phyloP scores from a whole-genome alignment of 148 eudicot genomes.

The Amaranthus palmeri region DNA sequence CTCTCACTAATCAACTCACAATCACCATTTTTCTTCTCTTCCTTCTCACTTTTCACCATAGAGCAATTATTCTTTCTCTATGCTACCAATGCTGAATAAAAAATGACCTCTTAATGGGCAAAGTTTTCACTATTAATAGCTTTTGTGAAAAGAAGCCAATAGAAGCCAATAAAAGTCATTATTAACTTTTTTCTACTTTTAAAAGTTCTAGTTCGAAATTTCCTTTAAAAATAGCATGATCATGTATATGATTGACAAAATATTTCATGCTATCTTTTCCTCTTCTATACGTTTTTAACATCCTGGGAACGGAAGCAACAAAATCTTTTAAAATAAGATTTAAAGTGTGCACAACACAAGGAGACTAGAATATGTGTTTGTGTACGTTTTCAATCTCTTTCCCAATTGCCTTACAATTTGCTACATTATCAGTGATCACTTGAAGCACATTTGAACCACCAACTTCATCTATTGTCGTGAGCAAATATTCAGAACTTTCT shows the following conservation, averaged over 20 bases:
- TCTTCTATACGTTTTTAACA: neutral
- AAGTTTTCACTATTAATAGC: too few relatives aligned
- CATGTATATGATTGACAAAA: conserved; percentile 14
- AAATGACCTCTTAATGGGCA: too few relatives aligned
- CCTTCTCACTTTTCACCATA: too few relatives aligned
- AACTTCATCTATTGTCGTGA: conserved; percentile 14
- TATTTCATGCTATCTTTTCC: conserved; percentile 17
- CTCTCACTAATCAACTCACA: too few relatives aligned
- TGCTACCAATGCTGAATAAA: too few relatives aligned
- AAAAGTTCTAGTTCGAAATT: conserved; percentile 17
- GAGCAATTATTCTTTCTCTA: too few relatives aligned
- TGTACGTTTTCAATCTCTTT: conserved; percentile 14
- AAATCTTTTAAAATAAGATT: conserved; percentile 20
- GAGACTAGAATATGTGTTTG: conserved; percentile 19
- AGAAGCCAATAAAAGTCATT: too few relatives aligned
- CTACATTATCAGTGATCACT: conserved; percentile 23
- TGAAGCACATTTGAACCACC: conserved; percentile 19
- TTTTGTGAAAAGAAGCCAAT: too few relatives aligned
- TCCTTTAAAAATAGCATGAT: conserved; percentile 13
- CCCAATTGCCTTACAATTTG: conserved; percentile 11
- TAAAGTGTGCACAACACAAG: conserved; percentile 9
- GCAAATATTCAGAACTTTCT: neutral
- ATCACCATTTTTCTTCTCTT: too few relatives aligned
- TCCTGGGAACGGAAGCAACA: neutral
- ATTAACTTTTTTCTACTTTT: conserved; percentile 28